Conservation (phyloP, 805 yeast genomes). For the Candida parachauliodes region DNA sequence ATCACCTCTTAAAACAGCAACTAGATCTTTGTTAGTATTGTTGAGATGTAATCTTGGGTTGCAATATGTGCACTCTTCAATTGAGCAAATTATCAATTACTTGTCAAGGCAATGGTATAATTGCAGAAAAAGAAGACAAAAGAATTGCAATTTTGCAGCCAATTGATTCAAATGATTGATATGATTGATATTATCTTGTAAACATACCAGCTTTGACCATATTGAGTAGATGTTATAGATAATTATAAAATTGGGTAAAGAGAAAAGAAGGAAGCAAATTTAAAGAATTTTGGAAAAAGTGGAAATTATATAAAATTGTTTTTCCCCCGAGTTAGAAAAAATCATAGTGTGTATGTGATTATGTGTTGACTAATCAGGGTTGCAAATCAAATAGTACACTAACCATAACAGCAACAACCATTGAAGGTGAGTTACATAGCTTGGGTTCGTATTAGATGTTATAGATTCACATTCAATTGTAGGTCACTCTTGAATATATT, state of each 20-base stretch:
- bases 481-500: too few species aligned
- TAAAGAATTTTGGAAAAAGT: too few species aligned
- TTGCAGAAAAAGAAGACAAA: neutral
- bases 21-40: constrained; percentile 39
- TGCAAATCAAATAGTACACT: too few species aligned
- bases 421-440: too few species aligned
- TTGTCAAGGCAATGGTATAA: neutral
- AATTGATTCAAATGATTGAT: constrained; percentile 1
- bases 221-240: constrained; percentile 16
- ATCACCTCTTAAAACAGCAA: constrained; percentile 96
- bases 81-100: constrained; percentile 8
- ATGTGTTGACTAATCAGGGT: too few species aligned
- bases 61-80: constrained; percentile 1
- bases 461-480: too few species aligned
- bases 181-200: neutral
- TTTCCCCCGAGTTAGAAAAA: too few species aligned
- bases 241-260: constrained; percentile 1
- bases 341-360: too few species aligned
- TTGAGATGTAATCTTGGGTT: neutral
- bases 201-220: constrained; percentile 68
- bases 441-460: too few species aligned
- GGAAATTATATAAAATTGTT: too few species aligned
- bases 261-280: too few species aligned
- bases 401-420: too few species aligned
- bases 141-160: constrained; percentile 2